A percentile compares a stretch with the other conserved stretches of the same genome.
phyloP scores from a whole-genome alignment of 164 flowering plant species.

The Liquidambar formosana region DNA sequence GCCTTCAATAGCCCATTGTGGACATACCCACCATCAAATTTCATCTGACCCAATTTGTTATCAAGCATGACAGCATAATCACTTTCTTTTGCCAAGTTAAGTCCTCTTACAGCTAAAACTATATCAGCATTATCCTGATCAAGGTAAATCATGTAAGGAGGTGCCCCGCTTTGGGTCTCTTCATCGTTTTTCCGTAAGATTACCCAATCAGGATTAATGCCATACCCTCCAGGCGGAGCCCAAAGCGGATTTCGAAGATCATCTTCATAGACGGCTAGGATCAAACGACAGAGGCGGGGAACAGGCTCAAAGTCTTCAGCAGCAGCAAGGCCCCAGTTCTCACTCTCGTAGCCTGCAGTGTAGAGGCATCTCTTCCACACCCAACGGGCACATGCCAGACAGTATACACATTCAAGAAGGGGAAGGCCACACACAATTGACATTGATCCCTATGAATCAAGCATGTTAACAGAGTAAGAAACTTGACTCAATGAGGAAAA shows the following conservation, averaged over 20 bases:
- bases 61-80: slow-evolving; percentile 64
- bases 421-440: slow-evolving; percentile 62
- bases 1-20: slow-evolving; percentile 75
- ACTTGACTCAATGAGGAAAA: neutral
- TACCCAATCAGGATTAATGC: slow-evolving; percentile 58
- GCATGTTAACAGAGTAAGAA: slow-evolving; percentile 15
- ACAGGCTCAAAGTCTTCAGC: slow-evolving; percentile 63
- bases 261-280: slow-evolving; percentile 63
- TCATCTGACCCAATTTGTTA: slow-evolving; percentile 59
- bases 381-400: slow-evolving; percentile 72
- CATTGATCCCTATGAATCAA: slow-evolving; percentile 38
- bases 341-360: slow-evolving; percentile 67
- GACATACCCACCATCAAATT: slow-evolving; percentile 73
- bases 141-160: slow-evolving; percentile 62
- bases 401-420: slow-evolving; percentile 63
- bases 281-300: slow-evolving; percentile 54
- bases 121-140: slow-evolving; percentile 59
- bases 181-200: slow-evolving; percentile 43
- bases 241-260: slow-evolving; percentile 60
- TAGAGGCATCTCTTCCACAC: slow-evolving; percentile 71
- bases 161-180: slow-evolving; percentile 46
- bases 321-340: slow-evolving; percentile 65
- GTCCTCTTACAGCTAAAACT: slow-evolving; percentile 56
- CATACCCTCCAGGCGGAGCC: slow-evolving; percentile 74
- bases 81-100: slow-evolving; percentile 57